Evolutionary conservation across 1,284 basidiomycete species (phyloP).

Genomic region (Ganoderma lingzhi): DNA sequence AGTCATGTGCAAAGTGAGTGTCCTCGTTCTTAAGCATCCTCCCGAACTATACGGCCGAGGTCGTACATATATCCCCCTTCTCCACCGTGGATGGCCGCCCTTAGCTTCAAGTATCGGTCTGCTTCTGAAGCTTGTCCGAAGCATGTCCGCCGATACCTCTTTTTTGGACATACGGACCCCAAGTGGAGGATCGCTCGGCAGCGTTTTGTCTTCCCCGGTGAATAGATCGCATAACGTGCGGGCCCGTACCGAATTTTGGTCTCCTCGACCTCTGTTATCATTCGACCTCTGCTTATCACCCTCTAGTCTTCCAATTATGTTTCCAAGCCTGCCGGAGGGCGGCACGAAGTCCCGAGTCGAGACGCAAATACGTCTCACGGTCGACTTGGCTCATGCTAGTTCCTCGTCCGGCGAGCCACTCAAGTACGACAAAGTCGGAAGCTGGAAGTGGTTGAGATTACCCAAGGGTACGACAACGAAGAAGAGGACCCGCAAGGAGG

Average conservation of each 20-base stretch:
- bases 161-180: background rate
- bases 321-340: slow-evolving; percentile 83
- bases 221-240: background rate
- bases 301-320: slow-evolving; percentile 75
- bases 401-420: slow-evolving; percentile 63
- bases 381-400: slow-evolving; percentile 76
- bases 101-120: background rate
- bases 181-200: background rate
- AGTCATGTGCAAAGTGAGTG: slow-evolving; percentile 76
- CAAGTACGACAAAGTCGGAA: slow-evolving; percentile 78
- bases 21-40: background rate
- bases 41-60: background rate
- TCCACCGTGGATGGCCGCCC: background rate
- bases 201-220: background rate
- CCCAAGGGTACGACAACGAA: slow-evolving; percentile 85
- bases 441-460: slow-evolving; percentile 85
- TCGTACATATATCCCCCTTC: background rate
- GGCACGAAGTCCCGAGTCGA: slow-evolving; percentile 96
- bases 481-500: slow-evolving; percentile 83
- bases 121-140: background rate
- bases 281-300: background rate
- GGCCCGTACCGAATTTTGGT: background rate
- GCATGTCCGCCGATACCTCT: background rate
- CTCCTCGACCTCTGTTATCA: too few species aligned
- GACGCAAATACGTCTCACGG: slow-evolving; percentile 86